Conservation (phyloP, 2,329 filamentous ascomycete genomes). For the Nothomitra cinnamomea region DNA sequence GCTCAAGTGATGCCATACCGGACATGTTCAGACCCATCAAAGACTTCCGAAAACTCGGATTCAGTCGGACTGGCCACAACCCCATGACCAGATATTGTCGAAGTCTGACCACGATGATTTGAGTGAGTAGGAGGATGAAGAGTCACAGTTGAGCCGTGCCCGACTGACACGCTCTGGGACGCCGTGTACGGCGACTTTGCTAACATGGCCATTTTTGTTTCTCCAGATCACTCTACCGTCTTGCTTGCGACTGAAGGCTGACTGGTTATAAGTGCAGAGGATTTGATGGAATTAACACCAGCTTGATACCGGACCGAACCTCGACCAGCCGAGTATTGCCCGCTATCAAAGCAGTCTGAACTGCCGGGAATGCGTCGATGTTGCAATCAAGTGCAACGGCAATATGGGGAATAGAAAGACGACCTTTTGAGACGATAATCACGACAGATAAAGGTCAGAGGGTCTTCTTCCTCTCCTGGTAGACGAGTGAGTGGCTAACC, state of each 20-base stretch:
- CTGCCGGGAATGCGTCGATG: background rate
- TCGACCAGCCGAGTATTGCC: background rate
- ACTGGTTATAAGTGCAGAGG: background rate
- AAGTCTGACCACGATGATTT: slow-evolving; percentile 31
- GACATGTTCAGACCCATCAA: slow-evolving; percentile 49
- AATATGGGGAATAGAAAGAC: no score
- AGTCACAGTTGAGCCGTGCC: background rate
- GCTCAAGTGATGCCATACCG: slow-evolving; percentile 17
- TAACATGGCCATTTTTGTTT: slow-evolving; percentile 51
- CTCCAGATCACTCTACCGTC: background rate
- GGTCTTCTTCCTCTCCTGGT: background rate
- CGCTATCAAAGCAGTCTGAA: background rate
- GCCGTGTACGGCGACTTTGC: slow-evolving; percentile 56
- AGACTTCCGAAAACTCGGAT: slow-evolving; percentile 72
- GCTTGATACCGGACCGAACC: background rate
- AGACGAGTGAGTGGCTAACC: background rate
- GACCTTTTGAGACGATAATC: background rate
- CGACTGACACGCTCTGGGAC: slow-evolving; percentile 30
- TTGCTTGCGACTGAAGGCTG: slow-evolving; percentile 10
- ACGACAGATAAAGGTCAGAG: background rate
- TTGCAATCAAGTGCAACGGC: background rate
- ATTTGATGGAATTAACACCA: slow-evolving; percentile 10
- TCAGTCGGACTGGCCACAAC: slow-evolving; percentile 70
- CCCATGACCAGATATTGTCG: slow-evolving; percentile 33
- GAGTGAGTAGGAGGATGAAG: slow-evolving; percentile 20